Percentiles rank a stretch among this genome's conserved stretches.
Evolutionary conservation across 441 rosid species (phyloP).

Genomic region (Capsella rubella): DNA sequence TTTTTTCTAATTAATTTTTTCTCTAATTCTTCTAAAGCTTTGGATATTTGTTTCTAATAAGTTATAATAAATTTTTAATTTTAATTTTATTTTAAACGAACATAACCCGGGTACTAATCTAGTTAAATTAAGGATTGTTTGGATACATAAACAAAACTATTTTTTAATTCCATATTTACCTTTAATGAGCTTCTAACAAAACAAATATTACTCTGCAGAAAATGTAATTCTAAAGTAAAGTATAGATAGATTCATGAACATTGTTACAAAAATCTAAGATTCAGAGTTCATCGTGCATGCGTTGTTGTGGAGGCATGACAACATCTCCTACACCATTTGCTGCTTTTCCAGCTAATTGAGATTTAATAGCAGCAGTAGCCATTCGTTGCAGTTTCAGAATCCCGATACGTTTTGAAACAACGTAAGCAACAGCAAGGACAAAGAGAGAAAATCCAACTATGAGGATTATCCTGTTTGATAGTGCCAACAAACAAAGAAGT

Average conservation of each 20-base stretch:
- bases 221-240: too few relatives aligned
- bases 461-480: slow-evolving; percentile 66
- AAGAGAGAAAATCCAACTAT: slow-evolving; percentile 67
- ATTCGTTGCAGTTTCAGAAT: slow-evolving; percentile 74
- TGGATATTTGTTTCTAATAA: too few relatives aligned
- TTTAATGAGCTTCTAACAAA: too few relatives aligned
- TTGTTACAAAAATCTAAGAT: slow-evolving; percentile 18
- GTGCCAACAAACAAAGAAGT: not conserved
- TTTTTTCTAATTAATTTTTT: too few relatives aligned
- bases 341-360: slow-evolving; percentile 66
- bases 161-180: too few relatives aligned
- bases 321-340: slow-evolving; percentile 50
- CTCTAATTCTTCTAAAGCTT: too few relatives aligned
- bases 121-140: too few relatives aligned
- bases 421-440: slow-evolving; percentile 77
- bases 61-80: too few relatives aligned
- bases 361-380: slow-evolving; percentile 79
- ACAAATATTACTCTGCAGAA: too few relatives aligned
- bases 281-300: slow-evolving; percentile 79
- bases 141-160: too few relatives aligned
- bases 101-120: too few relatives aligned
- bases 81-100: too few relatives aligned
- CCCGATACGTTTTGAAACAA: slow-evolving; percentile 84
- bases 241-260: slow-evolving; percentile 24
- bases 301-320: slow-evolving; percentile 50